These are phyloP conservation scores for Mrakia gelida DNA, from an alignment of 768 basidiomycete genomes.

Conservation along the genomic window DNA sequence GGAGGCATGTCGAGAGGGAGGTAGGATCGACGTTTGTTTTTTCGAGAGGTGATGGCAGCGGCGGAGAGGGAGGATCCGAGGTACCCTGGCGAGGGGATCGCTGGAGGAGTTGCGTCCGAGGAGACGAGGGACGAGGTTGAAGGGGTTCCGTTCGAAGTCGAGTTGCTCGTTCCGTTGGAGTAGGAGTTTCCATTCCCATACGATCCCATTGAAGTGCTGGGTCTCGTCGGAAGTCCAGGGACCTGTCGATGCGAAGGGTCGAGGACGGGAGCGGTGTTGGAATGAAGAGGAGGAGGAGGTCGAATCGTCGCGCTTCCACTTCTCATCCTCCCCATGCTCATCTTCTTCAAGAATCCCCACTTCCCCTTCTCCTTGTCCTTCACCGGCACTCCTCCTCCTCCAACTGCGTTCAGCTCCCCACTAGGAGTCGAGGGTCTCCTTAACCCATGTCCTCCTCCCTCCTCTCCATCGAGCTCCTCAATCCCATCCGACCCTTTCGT, in stretches of 20 bases:
- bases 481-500: slow-evolving; percentile 19
- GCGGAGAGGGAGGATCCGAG: neutral
- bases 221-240: slow-evolving; percentile 9
- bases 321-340: slow-evolving; percentile 93
- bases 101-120: neutral
- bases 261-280: slow-evolving; percentile 21
- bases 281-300: slow-evolving; percentile 18
- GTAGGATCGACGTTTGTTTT: slow-evolving; percentile 79
- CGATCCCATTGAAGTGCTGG: slow-evolving; percentile 21
- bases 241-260: neutral
- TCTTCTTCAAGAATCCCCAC: slow-evolving; percentile 96
- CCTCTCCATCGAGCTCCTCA: slow-evolving; percentile 15
- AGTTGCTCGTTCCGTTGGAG: too few relatives aligned
- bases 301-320: slow-evolving; percentile 4
- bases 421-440: neutral
- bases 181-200: neutral
- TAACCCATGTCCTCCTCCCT: neutral
- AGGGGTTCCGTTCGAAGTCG: neutral
- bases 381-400: neutral
- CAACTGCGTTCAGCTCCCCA: slow-evolving; percentile 16
- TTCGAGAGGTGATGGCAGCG: slow-evolving; percentile 41
- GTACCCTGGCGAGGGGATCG: neutral
- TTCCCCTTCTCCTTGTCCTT: slow-evolving; percentile 58
- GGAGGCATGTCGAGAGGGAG: slow-evolving; percentile 70
- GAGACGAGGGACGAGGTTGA: slow-evolving; percentile 13